Base-by-base conservation (phyloP, 495 filamentous ascomycete genomes). In the Cercophora sp. region DNA sequence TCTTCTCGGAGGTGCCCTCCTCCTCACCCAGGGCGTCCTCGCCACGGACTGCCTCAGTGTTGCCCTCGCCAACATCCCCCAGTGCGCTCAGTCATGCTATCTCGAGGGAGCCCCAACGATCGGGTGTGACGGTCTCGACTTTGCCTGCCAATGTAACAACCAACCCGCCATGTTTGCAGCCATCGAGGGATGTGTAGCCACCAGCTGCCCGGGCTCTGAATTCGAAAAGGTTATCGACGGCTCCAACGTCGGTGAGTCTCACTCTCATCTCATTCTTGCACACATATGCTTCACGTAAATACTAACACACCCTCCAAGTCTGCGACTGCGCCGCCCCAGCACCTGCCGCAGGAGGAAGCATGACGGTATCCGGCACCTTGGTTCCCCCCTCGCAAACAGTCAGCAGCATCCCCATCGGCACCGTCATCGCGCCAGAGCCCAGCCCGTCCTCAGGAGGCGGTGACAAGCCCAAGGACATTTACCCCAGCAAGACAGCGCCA, bases 11-110 rank as follows among this genome's bases (percentile, higher is more conserved):
- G 47, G 27, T 8, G 46, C 32, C 3, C 37, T 48, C 18, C 43
- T 51, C 44, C 16, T 54, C 6, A 16, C 42, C 4, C 46, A 42
- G 15, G 26, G 10, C 42, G 44, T 24, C 4, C 34, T 46, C 18
- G 9, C 29, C 22, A 23, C 58, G n/a, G 53, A 54, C 36, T 69
- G 66, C 51, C 26, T 55, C 8, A 48, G 47, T n/a, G 58, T 66
- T 4, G 63, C 67, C 11, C 47, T 61, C 37, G 29, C 35, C 10
- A 49, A 47, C 24, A 66, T 70, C 43, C 67, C 65, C 13, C 16
- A 16, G 0, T 70, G 67, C 48, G 67, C 67, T 1, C 63, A 66
- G 39, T 19, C 53, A 11, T 70, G 67, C 57, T 66, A 66, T 50
- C 10, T 63, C 39, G 39, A 64, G 24, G 49, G 50, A 22, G 62